Evolutionary conservation across 2,329 filamentous ascomycete genomes (phyloP), one percentile per base, ranked within the genome.

Genomic region (Lanzia echinophila): DNA sequence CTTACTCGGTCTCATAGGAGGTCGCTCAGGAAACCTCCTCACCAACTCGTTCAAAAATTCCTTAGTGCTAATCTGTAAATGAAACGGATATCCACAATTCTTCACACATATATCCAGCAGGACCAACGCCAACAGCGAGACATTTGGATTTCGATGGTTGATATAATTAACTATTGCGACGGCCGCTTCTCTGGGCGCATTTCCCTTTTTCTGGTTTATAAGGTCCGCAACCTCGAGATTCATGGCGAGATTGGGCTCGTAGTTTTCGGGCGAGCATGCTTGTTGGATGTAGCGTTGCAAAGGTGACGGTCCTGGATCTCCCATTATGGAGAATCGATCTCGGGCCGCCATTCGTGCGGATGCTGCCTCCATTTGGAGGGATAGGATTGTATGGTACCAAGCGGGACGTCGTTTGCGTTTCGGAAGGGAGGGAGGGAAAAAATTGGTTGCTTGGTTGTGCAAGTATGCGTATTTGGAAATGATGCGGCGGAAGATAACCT

Each of bases 1-100:
- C 58, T 91, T 82, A 42, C 88, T 90, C 42, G 90, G 78, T 57
- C 94, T 87, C 57, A 94, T 79, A 1, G 92, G 90, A 44, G 94
- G 94, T 22, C 92, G 82, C 73, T 99, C 94, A 46, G 94, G 94
- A 67, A 99, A 99, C 61, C 94, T 83, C 62, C 94, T 85, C 58
- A 99, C 94, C 56, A 99, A 84, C 75, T 99, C 94, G 73, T 99
- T 99, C 65, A 99, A 83, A 65, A 99, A 99, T 67, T 99, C 94
- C 71, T 99, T 99, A 62, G 94, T 97, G 71, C 88, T 91, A 69
- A 99, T 96, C 72, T 99, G 94, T 55, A 99, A 83, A 68, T 99
- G 94, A 72, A 99, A 99, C 1, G 94, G 91, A 70, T 99, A 99
- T 65, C 94, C 94, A 79, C 94, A 99, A 75, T 99, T 99, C 78